Evolutionary conservation across 345 rosid species (phyloP), one percentile per base, ranked within the genome.

Genomic region (Passiflora organensis): DNA sequence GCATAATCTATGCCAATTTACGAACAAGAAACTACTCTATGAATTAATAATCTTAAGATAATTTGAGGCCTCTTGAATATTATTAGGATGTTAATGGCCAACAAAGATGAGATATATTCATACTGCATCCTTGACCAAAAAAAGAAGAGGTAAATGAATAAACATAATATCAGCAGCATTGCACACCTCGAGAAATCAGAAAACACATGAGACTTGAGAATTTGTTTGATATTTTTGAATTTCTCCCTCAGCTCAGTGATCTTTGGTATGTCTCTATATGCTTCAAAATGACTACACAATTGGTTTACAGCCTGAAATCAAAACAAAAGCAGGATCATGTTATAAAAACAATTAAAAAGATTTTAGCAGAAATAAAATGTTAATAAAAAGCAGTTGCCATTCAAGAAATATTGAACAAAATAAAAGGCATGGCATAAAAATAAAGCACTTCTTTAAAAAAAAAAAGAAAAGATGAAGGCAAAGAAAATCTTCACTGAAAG

Each of bases 281-380:
- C 97, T 78, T 93, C 97, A 75, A 93, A 89, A 80, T 93, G 99
- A 64, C 79, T 93, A 65, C 91, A 85, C 74, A 93, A 79, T 55
- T 93, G 97, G 76, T 93, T 93, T 64, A 89, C 99, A 54, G 97
- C 99, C 97, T 93, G 96, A 64, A 82, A 80, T 41, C 56, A 79
- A 48, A 37, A 73, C 48, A 46, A 28, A 63, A 41, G 32, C 32
- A 56, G 22, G 8, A 47, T 56, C 41, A 45, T 23, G 14, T 34
- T 5, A 16, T 16, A 32, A 51, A 36, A 59, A 34, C 8, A 50
- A 43, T 20, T 21, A 20, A 11, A 47, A 54, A 19, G 23, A 24
- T 28, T 41, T 28, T 21, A 21, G 0, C 6, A 22, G 38, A 28
- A 8, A 2, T 28, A 28, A 8, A 28, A 8, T 2, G 34, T 11